Conservation (phyloP, 2,329 filamentous ascomycete genomes). For the Lasiodiplodia sp. region DNA sequence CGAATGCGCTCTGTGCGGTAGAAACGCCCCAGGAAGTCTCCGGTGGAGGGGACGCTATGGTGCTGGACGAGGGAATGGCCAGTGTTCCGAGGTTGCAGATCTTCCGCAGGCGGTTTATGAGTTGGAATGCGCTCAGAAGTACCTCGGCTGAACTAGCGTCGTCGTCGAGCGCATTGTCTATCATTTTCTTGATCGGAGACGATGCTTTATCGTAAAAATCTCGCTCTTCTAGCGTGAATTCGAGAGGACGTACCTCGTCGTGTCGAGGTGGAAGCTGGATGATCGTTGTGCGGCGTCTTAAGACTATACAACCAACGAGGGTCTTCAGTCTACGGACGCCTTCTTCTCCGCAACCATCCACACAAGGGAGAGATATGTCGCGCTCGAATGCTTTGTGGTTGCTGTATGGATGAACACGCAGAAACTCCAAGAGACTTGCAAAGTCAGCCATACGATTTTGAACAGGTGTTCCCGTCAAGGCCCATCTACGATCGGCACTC, state of each 20-base stretch:
- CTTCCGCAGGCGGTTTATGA: background rate
- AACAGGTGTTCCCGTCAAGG: slow-evolving; percentile 59
- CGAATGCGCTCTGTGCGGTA: background rate
- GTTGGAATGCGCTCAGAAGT: background rate
- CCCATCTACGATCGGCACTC: slow-evolving; percentile 51
- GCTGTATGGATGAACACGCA: slow-evolving; percentile 52
- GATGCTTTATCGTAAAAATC: background rate
- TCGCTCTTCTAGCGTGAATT: background rate
- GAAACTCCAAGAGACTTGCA: slow-evolving; percentile 53
- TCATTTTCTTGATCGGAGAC: background rate
- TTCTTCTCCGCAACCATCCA: background rate
- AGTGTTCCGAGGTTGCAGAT: background rate
- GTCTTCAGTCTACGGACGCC: slow-evolving; percentile 15
- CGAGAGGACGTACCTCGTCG: slow-evolving; percentile 42
- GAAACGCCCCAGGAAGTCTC: background rate
- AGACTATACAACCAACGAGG: slow-evolving; percentile 48
- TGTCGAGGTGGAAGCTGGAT: slow-evolving; percentile 49
- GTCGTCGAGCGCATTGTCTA: background rate
- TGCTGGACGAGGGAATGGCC: slow-evolving; percentile 45
- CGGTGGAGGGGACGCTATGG: slow-evolving; percentile 36
- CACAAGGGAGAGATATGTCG: background rate
- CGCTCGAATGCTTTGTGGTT: background rate
- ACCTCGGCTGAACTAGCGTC: background rate
- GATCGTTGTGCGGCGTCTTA: slow-evolving; percentile 50
- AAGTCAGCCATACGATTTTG: slow-evolving; percentile 57